Evolutionary conservation across 208 protist species (phyloP).

Genomic region (Naegleria fowleri): DNA sequence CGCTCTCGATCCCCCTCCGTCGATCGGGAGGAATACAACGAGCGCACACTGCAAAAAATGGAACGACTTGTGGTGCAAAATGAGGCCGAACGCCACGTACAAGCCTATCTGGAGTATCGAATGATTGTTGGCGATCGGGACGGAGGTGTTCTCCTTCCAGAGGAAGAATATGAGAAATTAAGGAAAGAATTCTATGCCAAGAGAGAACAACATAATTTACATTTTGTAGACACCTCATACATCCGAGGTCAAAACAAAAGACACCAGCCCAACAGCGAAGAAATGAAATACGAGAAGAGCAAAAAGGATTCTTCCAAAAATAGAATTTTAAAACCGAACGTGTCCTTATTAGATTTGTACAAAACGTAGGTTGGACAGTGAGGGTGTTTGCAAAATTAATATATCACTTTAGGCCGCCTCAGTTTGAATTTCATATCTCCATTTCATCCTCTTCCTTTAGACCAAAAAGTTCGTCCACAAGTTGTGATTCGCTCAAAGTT

Average conservation of each 20-base stretch:
- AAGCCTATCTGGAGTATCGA: conserved; percentile 19
- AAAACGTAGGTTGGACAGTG: background rate
- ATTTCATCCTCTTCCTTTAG: background rate
- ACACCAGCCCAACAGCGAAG: background rate
- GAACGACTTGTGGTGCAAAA: background rate
- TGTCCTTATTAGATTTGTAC: background rate
- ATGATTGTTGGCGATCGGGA: conserved; percentile 27
- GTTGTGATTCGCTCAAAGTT: too few species aligned
- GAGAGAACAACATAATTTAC: background rate
- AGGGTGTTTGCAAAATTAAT: too few species aligned
- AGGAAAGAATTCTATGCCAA: conserved; percentile 24
- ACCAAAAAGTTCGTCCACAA: background rate
- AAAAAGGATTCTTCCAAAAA: background rate
- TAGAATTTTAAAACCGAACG: background rate
- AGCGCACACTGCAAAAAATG: background rate
- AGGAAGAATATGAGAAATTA: conserved; percentile 13
- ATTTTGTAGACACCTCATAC: background rate
- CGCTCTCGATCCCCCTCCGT: too few species aligned
- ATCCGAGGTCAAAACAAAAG: background rate
- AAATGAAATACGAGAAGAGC: background rate
- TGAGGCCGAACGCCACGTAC: background rate
- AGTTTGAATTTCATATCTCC: background rate
- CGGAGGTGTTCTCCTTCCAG: background rate
- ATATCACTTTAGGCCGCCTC: too few species aligned
- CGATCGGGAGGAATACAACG: too few species aligned